A percentile compares a stretch with the other conserved stretches of the same genome.
These are phyloP conservation scores for Tricholoma terreum DNA, from an alignment of 768 basidiomycete species.

Conservation along the genomic window DNA sequence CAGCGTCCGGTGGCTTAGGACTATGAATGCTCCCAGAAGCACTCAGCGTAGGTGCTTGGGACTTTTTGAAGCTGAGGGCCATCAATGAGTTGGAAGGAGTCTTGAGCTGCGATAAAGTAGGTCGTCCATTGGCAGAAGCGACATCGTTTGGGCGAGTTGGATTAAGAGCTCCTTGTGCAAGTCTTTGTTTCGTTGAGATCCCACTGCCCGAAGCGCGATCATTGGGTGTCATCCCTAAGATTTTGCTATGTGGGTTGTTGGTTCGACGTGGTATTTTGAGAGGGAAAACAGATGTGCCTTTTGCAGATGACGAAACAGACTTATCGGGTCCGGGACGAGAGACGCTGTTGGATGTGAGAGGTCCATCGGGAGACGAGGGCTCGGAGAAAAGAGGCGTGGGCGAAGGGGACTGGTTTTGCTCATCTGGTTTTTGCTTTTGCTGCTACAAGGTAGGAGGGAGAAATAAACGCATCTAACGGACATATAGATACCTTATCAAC, in stretches of 20 bases:
- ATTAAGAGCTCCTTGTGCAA: conserved; percentile 39
- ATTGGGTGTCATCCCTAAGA: conserved; percentile 12
- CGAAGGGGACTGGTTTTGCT: neutral
- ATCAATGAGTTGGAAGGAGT: conserved; percentile 13
- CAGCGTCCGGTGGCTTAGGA: neutral
- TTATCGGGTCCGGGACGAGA: neutral
- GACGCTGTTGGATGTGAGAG: neutral
- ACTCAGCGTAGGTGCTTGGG: conserved; percentile 11
- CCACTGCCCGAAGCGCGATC: conserved; percentile 27
- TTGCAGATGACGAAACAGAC: conserved; percentile 6
- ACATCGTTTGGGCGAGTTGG: conserved; percentile 35
- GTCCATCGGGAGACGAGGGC: neutral
- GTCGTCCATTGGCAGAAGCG: conserved; percentile 7
- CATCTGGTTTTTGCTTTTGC: neutral
- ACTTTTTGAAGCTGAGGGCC: conserved; percentile 40
- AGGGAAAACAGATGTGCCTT: conserved; percentile 3
- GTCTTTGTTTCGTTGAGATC: conserved; percentile 50
- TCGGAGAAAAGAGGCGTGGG: neutral
- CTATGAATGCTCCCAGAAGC: neutral
- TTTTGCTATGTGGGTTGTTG: conserved; percentile 21
- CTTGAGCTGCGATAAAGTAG: neutral
- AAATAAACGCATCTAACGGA: neutral
- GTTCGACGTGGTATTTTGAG: conserved; percentile 16
- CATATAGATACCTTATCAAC: neutral
- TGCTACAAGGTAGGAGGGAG: neutral